A percentile compares a stretch with the other conserved stretches of the same genome.
Conservation (phyloP, 352 stramenopile genomes). For the Phytopythium cucurbitacearum region DNA sequence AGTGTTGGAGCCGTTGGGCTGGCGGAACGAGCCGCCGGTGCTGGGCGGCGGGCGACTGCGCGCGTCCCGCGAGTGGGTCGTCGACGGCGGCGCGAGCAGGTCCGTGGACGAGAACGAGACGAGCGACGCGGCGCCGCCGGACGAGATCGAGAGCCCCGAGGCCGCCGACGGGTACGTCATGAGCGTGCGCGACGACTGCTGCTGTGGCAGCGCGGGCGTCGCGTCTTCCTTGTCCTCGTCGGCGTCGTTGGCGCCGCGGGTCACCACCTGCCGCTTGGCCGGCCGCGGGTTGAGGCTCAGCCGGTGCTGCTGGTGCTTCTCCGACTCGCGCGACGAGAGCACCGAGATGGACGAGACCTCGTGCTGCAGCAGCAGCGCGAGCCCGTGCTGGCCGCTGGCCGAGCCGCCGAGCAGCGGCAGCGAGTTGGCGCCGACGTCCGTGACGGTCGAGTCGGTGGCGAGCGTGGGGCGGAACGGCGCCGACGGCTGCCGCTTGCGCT, state of each 20-base stretch:
- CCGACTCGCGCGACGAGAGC: conserved; percentile 62
- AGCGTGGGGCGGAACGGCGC: conserved; percentile 31
- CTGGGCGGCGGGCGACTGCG: conserved; percentile 21
- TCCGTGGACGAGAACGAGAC: conserved; percentile 46
- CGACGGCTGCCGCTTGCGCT: conserved; percentile 31
- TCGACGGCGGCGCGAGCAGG: conserved; percentile 20
- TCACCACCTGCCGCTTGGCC: conserved; percentile 15
- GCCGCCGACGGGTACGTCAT: conserved; percentile 14
- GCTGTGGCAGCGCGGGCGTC: conserved; percentile 63
- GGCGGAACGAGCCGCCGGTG: conserved; percentile 10
- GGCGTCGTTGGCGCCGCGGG: conserved; percentile 3
- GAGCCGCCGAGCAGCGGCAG: conserved; percentile 9
- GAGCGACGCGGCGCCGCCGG: conserved; percentile 34
- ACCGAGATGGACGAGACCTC: conserved; percentile 64
- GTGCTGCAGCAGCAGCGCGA: not conserved
- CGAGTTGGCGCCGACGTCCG: conserved; percentile 12
- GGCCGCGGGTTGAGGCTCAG: conserved; percentile 41
- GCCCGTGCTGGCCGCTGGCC: no score
- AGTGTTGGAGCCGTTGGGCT: no score
- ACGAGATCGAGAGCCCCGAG: conserved; percentile 30
- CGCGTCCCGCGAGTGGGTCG: conserved; percentile 10
- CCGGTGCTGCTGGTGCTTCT: conserved; percentile 62
- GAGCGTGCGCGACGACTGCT: conserved; percentile 25
- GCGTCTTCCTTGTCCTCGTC: conserved; percentile 12
- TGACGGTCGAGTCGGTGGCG: conserved; percentile 23